Percentiles rank a stretch among this genome's conserved stretches.
These are phyloP conservation scores for Pleomassaria siparia DNA, from an alignment of 2,329 filamentous ascomycete genomes.

Conservation along the genomic window DNA sequence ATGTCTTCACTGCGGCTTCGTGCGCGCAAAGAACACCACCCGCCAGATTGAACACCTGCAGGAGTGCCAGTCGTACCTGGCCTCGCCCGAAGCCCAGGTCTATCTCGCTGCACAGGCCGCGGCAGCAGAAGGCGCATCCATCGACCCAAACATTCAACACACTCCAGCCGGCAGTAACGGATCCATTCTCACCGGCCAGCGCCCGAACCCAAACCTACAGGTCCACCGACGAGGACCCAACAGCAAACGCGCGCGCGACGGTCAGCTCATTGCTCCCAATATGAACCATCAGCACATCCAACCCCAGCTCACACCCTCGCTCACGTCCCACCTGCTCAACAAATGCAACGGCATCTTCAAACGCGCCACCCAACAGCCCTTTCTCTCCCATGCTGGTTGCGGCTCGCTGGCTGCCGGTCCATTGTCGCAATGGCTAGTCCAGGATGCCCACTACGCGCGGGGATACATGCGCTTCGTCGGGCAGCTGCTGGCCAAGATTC, in stretches of 20 bases:
- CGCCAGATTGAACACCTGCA: conserved; percentile 54
- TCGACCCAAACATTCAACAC: conserved; percentile 6
- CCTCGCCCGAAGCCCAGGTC: conserved; percentile 47
- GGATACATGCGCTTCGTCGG: conserved; percentile 69
- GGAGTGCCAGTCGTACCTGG: conserved; percentile 48
- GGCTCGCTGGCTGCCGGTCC: conserved; percentile 60
- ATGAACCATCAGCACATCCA: conserved; percentile 18
- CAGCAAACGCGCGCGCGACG: conserved; percentile 41
- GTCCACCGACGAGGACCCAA: conserved; percentile 48
- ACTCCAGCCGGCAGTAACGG: conserved; percentile 19
- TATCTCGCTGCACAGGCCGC: conserved; percentile 27
- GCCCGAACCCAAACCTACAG: conserved; percentile 52
- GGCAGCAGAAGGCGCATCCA: conserved; percentile 3
- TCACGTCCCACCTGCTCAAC: conserved; percentile 61
- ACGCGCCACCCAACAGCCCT: conserved; percentile 65
- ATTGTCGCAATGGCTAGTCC: conserved; percentile 68
- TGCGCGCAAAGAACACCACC: conserved; percentile 54
- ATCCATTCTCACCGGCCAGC: conserved; percentile 48
- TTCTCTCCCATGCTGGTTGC: conserved; percentile 65
- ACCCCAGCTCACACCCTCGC: conserved; percentile 43
- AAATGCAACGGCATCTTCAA: conserved; percentile 51
- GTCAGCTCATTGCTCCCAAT: conserved; percentile 39
- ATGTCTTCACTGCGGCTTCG: conserved; percentile 52
- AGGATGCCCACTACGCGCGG: conserved; percentile 71
- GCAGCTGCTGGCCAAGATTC: conserved; percentile 62